phyloP scores from a whole-genome alignment of 805 yeast species.

The Torulaspora quercuum region DNA sequence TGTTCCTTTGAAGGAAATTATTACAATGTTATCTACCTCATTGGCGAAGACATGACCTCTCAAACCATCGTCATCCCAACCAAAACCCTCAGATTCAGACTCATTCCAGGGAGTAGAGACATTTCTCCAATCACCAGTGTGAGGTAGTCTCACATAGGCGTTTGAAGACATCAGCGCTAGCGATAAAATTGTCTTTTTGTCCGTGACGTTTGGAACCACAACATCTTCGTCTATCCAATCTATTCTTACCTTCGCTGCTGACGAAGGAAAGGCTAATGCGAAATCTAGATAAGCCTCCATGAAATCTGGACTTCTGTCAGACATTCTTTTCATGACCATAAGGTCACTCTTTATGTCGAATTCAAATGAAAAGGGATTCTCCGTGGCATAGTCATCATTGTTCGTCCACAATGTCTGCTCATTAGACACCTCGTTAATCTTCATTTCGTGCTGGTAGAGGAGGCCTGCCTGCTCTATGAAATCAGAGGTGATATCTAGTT shows the following conservation, averaged over 20 bases:
- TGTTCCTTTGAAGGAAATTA: constrained; percentile 87
- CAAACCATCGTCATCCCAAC: constrained; percentile 83
- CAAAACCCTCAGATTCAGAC: constrained; percentile 56
- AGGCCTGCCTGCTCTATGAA: constrained; percentile 19
- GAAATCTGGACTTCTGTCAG: constrained; percentile 53
- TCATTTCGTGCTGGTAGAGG: constrained; percentile 12
- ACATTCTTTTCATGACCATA: constrained; percentile 38
- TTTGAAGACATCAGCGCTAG: constrained; percentile 85
- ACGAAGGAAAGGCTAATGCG: constrained; percentile 42
- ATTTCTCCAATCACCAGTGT: constrained; percentile 83
- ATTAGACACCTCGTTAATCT: constrained; percentile 1
- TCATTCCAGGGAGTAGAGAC: constrained; percentile 58
- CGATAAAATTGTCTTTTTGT: constrained; percentile 65
- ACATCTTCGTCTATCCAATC: constrained; percentile 63
- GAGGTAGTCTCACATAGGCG: constrained; percentile 80
- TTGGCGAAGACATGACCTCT: constrained; percentile 87
- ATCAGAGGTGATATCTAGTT: constrained; percentile 21
- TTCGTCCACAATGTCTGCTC: constrained; percentile 26
- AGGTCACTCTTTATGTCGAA: constrained; percentile 17
- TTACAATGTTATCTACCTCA: constrained; percentile 55
- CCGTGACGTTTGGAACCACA: constrained; percentile 69
- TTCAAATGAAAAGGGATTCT: constrained; percentile 27
- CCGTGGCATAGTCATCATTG: constrained; percentile 17
- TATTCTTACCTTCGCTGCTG: constrained; percentile 39
- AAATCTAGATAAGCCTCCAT: constrained; percentile 63